phyloP scores from a whole-genome alignment of 2,329 filamentous ascomycete genomes.

The Xylaria polymorpha region DNA sequence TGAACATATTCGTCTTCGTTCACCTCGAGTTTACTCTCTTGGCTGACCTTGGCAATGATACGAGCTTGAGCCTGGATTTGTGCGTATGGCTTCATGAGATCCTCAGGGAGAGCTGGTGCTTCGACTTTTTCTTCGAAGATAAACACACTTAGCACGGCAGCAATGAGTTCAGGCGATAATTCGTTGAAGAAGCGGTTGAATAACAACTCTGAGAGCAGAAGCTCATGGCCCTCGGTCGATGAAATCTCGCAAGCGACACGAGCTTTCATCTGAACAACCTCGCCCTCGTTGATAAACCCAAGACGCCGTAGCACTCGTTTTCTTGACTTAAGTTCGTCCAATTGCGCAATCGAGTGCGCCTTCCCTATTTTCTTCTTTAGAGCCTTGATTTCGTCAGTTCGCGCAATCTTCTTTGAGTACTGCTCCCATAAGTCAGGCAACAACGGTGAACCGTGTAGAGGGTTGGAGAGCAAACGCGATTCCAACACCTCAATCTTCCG shows the following conservation, averaged over 20 bases:
- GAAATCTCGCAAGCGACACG: conserved; percentile 98
- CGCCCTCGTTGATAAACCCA: conserved; percentile 93
- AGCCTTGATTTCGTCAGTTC: conserved; percentile 83
- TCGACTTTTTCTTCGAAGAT: conserved; percentile 98
- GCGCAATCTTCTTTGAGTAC: conserved; percentile 82
- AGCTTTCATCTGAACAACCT: conserved; percentile 96
- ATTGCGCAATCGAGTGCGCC: conserved; percentile 87
- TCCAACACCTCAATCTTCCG: conserved; percentile 97
- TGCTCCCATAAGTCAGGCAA: conserved; percentile 87
- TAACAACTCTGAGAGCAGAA: conserved; percentile 90
- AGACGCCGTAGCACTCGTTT: conserved; percentile 95
- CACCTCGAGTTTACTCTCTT: conserved; percentile 92
- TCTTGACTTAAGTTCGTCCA: conserved; percentile 95
- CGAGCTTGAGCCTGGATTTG: conserved; percentile 90
- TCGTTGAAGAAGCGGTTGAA: conserved; percentile 99
- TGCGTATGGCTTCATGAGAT: conserved; percentile 84
- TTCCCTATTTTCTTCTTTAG: conserved; percentile 88
- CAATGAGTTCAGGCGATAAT: conserved; percentile 85
- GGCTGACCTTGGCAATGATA: conserved; percentile 90
- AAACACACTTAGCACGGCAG: conserved; percentile 89
- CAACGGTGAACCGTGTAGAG: conserved; percentile 88
- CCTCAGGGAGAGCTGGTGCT: conserved; percentile 80
- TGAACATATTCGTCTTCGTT: conserved; percentile 95
- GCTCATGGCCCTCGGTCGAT: conserved; percentile 87
- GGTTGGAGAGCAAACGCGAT: conserved; percentile 87